Base-by-base conservation (phyloP, 805 yeast species). In the Monosporozyma siamensis region DNA sequence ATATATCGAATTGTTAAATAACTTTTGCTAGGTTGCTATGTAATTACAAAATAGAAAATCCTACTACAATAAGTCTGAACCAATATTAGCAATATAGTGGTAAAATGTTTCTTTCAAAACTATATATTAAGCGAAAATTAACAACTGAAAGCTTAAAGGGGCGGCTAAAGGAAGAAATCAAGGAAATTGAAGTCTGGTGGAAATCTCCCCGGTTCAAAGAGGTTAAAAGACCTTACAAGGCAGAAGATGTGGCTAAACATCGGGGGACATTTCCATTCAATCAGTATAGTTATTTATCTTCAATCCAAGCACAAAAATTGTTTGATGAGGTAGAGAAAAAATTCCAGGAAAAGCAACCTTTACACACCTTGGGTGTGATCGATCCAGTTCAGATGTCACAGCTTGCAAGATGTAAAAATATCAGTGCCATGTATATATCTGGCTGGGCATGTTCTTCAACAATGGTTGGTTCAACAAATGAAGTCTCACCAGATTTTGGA, bases 331-430 rank as follows among this genome's bases (percentile, higher is more conserved):
- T 78, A 15, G 56, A 68, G 12, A 58, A 60, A 35, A 64, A 74
- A 15, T 67, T 68, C 39, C 49, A 57, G 12, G 63, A 68, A 23
- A 59, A 63, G 12, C 53, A 56, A 26, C 82, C 84, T 0, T 69
- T 75, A 22, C 74, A 73, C 51, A 77, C 82, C 0, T 55, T 78
- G 40, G 84, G 85, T 1, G 71, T 75, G 2, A 71, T 75, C 27
- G 85, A 78, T 48, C 82, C 84, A 3, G 74, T 74, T 6, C 80
- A 78, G 46, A 72, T 77, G 70, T 57, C 80, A 4, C 82, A 78
- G 52, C 64, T 71, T 46, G 72, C 77, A 2, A 63, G 62, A 41
- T 55, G 58, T 39, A 56, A 58, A 18, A 70, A 73, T 46, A 75
- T 75, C 51, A 76, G 72, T 52, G 74, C 67, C 17, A 66, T 70